A percentile compares a stretch with the other conserved stretches of the same genome.
Evolutionary conservation across 1,284 basidiomycete species (phyloP).

Genomic region (Cryptococcus hybrid): DNA sequence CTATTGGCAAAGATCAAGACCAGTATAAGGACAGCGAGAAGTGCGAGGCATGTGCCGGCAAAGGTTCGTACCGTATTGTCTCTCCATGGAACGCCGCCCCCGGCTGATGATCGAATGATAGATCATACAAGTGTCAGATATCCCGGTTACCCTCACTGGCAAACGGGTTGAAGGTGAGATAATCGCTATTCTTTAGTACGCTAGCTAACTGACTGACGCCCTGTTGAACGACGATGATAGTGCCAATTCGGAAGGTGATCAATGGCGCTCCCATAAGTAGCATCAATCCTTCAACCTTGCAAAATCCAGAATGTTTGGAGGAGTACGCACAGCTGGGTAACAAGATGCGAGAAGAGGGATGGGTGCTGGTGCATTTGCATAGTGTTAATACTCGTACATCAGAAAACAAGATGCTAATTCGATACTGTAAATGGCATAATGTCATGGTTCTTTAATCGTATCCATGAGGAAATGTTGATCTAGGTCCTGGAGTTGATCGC

Average conservation of each 20-base stretch:
- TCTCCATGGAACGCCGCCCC: not conserved
- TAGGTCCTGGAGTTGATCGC: no score
- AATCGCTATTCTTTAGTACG: not conserved
- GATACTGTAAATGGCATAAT: no score
- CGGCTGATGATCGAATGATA: conserved; percentile 31
- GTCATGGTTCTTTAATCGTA: no score
- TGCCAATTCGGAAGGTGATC: conserved; percentile 58
- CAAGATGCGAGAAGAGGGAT: conserved; percentile 52
- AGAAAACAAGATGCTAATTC: no score
- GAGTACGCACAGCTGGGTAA: conserved; percentile 64
- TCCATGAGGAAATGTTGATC: no score
- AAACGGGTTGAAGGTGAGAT: conserved; percentile 70
- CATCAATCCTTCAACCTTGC: conserved; percentile 72
- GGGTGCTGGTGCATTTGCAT: not conserved
- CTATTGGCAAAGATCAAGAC: conserved; percentile 61
- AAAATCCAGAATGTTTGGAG: conserved; percentile 69
- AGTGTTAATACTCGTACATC: no score
- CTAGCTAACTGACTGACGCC: not conserved
- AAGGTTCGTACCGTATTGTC: conserved; percentile 48
- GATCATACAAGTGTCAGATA: conserved; percentile 67
- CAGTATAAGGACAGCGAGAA: conserved; percentile 65
- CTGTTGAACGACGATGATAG: conserved; percentile 8
- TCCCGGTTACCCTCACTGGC: conserved; percentile 81
- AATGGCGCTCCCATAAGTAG: conserved; percentile 69
- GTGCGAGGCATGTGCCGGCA: conserved; percentile 70